These are phyloP conservation scores for Lichtheimia ornata DNA, from an alignment of 371 early-diverging fungal species.

Conservation along the genomic window DNA sequence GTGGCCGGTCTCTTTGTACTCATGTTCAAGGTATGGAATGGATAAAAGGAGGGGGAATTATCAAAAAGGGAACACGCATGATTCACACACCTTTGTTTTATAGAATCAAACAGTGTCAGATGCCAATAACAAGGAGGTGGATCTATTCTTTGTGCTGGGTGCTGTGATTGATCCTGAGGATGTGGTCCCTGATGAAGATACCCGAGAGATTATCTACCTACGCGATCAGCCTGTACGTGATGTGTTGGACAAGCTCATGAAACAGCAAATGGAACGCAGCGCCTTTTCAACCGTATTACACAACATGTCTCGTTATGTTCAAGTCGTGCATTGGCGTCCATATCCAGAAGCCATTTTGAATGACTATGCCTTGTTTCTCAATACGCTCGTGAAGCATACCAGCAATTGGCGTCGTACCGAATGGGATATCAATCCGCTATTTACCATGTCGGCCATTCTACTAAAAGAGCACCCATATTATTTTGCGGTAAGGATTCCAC, in stretches of 20 bases:
- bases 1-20: slow-evolving; percentile 64
- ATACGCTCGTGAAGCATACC: slow-evolving; percentile 44
- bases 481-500: slow-evolving; percentile 28
- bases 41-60: too few relatives aligned
- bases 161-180: slow-evolving; percentile 60
- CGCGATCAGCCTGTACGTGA: slow-evolving; percentile 66
- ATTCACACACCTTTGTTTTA: neutral
- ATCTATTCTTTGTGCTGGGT: slow-evolving; percentile 58
- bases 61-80: neutral
- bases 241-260: slow-evolving; percentile 60
- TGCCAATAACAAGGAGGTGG: slow-evolving; percentile 44
- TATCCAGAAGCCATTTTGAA: slow-evolving; percentile 44
- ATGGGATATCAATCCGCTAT: slow-evolving; percentile 56
- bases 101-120: slow-evolving; percentile 53
- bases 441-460: slow-evolving; percentile 52
- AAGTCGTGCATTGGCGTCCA: slow-evolving; percentile 56
- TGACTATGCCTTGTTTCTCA: slow-evolving; percentile 47
- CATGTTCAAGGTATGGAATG: slow-evolving; percentile 52
- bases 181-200: slow-evolving; percentile 55
- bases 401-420: slow-evolving; percentile 51
- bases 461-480: slow-evolving; percentile 52
- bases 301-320: slow-evolving; percentile 58
- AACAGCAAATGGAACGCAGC: slow-evolving; percentile 56
- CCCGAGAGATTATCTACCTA: slow-evolving; percentile 46
- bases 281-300: slow-evolving; percentile 59